Conservation (phyloP, 345 rosid genomes). For the Psidium friedrichsthalianum region DNA sequence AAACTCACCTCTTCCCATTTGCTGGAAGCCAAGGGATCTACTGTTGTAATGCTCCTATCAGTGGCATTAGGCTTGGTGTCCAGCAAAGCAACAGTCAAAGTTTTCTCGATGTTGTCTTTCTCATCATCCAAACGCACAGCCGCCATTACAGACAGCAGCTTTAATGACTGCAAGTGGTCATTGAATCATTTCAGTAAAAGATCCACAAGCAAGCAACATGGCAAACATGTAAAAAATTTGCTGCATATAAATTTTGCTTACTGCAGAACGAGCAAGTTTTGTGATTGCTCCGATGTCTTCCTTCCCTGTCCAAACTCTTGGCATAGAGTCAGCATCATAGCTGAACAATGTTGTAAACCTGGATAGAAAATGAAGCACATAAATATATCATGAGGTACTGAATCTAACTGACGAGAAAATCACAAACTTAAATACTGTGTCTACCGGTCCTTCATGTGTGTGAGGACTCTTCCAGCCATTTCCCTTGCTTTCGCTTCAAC, state of each 20-base stretch:
- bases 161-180: constrained; percentile 55
- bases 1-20: constrained; percentile 78
- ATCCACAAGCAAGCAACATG: background rate
- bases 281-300: constrained; percentile 96
- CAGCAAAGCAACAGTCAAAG: constrained; percentile 45
- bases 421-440: constrained; percentile 2
- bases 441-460: constrained; percentile 92
- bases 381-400: background rate
- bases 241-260: constrained; percentile 18
- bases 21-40: constrained; percentile 88
- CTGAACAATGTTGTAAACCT: constrained; percentile 86
- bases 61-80: constrained; percentile 30
- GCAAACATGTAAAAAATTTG: background rate
- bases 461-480: constrained; percentile 82
- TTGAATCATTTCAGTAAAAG: constrained; percentile 7
- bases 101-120: constrained; percentile 59
- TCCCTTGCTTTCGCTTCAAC: constrained; percentile 89
- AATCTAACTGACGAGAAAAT: background rate
- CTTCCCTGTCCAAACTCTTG: constrained; percentile 97
- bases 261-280: constrained; percentile 79
- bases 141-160: constrained; percentile 83
- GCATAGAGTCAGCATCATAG: constrained; percentile 97
- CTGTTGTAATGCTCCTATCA: constrained; percentile 41
- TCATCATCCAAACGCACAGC: constrained; percentile 71
- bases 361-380: constrained; percentile 5